Evolutionary conservation across 2,329 filamentous ascomycete genomes (phyloP).

Genomic region (Verticillium longisporum): DNA sequence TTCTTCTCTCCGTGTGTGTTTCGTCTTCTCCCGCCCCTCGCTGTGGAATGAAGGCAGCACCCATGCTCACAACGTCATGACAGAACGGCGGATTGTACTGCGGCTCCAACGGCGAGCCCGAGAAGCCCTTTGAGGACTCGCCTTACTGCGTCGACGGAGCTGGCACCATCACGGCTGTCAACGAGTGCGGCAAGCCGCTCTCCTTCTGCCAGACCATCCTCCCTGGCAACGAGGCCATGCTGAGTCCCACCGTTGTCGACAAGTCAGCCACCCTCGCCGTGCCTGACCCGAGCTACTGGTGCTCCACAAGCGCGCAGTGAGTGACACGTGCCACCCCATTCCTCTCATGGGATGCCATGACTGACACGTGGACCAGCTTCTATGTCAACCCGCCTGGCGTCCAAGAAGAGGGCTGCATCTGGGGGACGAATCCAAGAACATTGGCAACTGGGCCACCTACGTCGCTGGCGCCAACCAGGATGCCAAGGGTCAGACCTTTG

Average conservation of each 20-base stretch:
- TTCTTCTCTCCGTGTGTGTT: no score
- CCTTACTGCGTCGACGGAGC: slow-evolving; percentile 66
- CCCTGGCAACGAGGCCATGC: slow-evolving; percentile 74
- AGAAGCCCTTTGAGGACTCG: slow-evolving; percentile 61
- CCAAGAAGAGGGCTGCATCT: slow-evolving; percentile 58
- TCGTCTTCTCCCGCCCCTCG: background rate
- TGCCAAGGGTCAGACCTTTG: slow-evolving; percentile 56
- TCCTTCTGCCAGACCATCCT: slow-evolving; percentile 66
- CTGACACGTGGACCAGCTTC: slow-evolving; percentile 39
- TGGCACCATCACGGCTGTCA: slow-evolving; percentile 57
- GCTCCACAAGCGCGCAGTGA: slow-evolving; percentile 66
- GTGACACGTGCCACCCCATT: slow-evolving; percentile 21
- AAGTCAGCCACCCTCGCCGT: slow-evolving; percentile 58
- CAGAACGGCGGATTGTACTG: slow-evolving; percentile 72
- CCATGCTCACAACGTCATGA: background rate
- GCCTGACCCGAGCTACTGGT: slow-evolving; percentile 65
- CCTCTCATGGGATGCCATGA: background rate
- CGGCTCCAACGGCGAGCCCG: slow-evolving; percentile 55
- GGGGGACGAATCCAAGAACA: slow-evolving; percentile 58
- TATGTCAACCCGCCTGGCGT: slow-evolving; percentile 74
- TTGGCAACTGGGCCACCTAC: slow-evolving; percentile 73
- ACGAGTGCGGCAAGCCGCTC: slow-evolving; percentile 55
- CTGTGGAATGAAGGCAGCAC: background rate
- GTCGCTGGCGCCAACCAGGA: slow-evolving; percentile 71
- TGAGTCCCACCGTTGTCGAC: slow-evolving; percentile 67